These are phyloP conservation scores for Penicillium verrucosum DNA, from an alignment of 2,329 filamentous ascomycete species.

Conservation along the genomic window DNA sequence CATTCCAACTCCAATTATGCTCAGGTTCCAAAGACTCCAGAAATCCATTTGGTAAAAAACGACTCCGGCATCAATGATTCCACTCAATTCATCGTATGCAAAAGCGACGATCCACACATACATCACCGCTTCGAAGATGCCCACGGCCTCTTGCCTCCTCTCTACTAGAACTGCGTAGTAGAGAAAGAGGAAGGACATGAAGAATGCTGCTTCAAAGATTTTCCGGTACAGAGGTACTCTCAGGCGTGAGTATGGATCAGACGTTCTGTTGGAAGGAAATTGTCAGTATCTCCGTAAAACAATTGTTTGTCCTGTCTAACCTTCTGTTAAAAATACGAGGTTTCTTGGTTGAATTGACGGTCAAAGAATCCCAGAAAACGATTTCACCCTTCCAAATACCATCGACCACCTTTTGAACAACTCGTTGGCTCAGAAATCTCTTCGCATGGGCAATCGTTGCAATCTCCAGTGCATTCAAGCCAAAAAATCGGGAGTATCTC, in stretches of 20 bases:
- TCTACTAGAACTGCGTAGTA: constrained; percentile 86
- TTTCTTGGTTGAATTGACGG: constrained; percentile 68
- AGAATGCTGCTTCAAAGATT: constrained; percentile 78
- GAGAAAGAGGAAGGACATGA: constrained; percentile 68
- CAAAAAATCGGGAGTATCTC: constrained; percentile 67
- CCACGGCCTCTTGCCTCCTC: constrained; percentile 64
- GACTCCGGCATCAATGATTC: constrained; percentile 80
- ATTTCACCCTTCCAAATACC: constrained; percentile 85
- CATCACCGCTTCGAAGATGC: constrained; percentile 65
- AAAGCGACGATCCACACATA: constrained; percentile 87
- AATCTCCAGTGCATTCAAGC: constrained; percentile 83
- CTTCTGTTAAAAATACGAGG: constrained; percentile 69
- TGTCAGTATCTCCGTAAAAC: constrained; percentile 24
- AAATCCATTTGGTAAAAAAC: constrained; percentile 82
- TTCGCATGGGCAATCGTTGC: constrained; percentile 78
- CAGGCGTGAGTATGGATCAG: constrained; percentile 71
- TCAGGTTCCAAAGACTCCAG: constrained; percentile 71
- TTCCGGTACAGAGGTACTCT: constrained; percentile 82
- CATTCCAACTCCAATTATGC: constrained; percentile 70
- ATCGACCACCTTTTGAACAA: constrained; percentile 78
- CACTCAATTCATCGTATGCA: constrained; percentile 80
- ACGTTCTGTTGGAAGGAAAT: constrained; percentile 39
- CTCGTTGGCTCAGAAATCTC: constrained; percentile 74
- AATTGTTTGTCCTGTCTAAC: constrained; percentile 23
- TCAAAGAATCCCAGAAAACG: constrained; percentile 80